phyloP scores from a whole-genome alignment of 1,139 yeast genomes.

The Blastobotrys niveus region DNA sequence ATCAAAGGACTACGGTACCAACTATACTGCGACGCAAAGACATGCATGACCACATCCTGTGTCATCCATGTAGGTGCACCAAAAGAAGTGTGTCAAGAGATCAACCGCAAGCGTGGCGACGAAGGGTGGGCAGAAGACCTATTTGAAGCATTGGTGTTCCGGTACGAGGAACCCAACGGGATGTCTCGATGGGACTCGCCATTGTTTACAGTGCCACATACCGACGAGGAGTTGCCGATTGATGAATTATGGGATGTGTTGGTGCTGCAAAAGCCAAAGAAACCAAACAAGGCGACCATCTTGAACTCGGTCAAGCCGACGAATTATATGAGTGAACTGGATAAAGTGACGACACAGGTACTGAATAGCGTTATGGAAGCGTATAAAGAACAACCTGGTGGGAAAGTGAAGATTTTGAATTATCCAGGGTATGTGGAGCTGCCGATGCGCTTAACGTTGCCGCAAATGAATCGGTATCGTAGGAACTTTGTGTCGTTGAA shows the following conservation, averaged over 20 bases:
- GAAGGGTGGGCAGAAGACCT: constrained; percentile 61
- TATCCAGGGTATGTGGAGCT: constrained; percentile 46
- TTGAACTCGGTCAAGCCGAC: constrained; percentile 71
- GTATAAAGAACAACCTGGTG: constrained; percentile 53
- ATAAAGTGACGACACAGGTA: constrained; percentile 61
- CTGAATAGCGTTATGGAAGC: constrained; percentile 53
- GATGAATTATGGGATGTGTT: constrained; percentile 70
- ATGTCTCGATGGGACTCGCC: constrained; percentile 94
- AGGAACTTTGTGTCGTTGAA: constrained; percentile 76
- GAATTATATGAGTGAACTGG: constrained; percentile 74
- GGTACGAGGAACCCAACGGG: constrained; percentile 92
- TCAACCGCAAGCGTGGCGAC: constrained; percentile 44
- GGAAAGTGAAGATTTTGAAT: constrained; percentile 41
- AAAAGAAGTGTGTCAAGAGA: constrained; percentile 50
- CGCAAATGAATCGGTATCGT: constrained; percentile 77
- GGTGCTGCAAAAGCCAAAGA: constrained; percentile 52
- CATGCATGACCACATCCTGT: constrained; percentile 74
- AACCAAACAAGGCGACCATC: constrained; percentile 38
- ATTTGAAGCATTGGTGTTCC: constrained; percentile 63
- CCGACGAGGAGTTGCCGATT: constrained; percentile 48
- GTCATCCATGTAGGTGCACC: constrained; percentile 76
- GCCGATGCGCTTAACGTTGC: constrained; percentile 64
- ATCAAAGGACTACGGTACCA: constrained; percentile 96
- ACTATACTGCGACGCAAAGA: constrained; percentile 87
- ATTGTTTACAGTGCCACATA: constrained; percentile 60